A percentile compares a stretch with the other conserved stretches of the same genome.
These are phyloP conservation scores for Syzygium jambos DNA, from an alignment of 345 rosid genomes.

Conservation along the genomic window DNA sequence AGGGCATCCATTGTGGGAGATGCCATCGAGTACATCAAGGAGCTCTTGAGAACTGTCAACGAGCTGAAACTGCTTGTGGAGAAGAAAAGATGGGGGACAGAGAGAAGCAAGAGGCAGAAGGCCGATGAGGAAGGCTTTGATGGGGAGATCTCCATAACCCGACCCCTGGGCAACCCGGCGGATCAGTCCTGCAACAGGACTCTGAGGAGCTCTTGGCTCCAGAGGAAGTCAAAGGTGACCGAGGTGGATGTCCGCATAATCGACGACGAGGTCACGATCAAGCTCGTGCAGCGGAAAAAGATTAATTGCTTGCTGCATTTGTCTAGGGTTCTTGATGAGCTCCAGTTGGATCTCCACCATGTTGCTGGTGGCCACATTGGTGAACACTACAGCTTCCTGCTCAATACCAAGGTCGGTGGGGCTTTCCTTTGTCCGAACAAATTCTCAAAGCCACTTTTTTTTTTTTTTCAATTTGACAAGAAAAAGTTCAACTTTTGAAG, in stretches of 20 bases:
- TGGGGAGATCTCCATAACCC: constrained; percentile 26
- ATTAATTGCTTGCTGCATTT: constrained; percentile 68
- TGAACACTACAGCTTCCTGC: constrained; percentile 64
- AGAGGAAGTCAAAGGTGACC: constrained; percentile 75
- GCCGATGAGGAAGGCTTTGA: constrained; percentile 35
- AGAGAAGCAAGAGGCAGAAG: constrained; percentile 35
- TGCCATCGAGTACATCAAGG: constrained; percentile 71
- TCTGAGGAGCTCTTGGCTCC: constrained; percentile 78
- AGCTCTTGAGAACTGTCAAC: constrained; percentile 51
- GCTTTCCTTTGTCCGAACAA: not conserved
- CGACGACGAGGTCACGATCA: constrained; percentile 82
- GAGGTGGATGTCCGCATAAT: constrained; percentile 84
- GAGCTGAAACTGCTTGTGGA: constrained; percentile 78
- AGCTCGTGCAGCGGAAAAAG: constrained; percentile 73
- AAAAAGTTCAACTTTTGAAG: not conserved
- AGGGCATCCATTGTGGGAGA: constrained; percentile 83
- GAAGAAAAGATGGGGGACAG: constrained; percentile 56
- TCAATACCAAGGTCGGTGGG: constrained; percentile 64
- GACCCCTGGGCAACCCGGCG: constrained; percentile 22
- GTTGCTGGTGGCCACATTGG: constrained; percentile 90
- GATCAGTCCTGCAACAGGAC: constrained; percentile 37
- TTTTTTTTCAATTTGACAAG: not conserved
- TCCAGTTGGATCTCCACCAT: constrained; percentile 74
- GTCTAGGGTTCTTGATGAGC: constrained; percentile 68
- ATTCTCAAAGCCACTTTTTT: not conserved